These are phyloP conservation scores for Teunomyces cretensis DNA, from an alignment of 805 yeast species.

Conservation along the genomic window DNA sequence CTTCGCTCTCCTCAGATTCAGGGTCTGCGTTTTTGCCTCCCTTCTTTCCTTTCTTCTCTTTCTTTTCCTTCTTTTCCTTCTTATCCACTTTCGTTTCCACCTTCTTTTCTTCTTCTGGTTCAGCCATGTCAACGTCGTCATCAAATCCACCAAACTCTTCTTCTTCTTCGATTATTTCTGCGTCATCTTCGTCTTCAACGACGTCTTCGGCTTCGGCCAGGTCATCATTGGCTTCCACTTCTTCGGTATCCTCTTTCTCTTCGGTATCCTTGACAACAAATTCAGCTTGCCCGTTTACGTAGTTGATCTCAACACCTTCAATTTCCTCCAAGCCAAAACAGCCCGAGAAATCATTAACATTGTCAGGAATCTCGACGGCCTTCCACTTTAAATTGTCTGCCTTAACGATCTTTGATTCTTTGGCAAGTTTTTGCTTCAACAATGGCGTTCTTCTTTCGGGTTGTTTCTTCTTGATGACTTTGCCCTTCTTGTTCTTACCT, in stretches of 20 bases:
- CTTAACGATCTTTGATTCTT: slow-evolving; percentile 42
- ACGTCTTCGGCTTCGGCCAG: slow-evolving; percentile 5
- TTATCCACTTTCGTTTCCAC: too few relatives aligned
- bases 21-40: not conserved
- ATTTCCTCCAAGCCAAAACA: slow-evolving; percentile 91
- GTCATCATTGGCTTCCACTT: slow-evolving; percentile 8
- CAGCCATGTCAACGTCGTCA: slow-evolving; percentile 11
- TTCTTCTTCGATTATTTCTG: slow-evolving; percentile 20
- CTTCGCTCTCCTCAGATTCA: slow-evolving; percentile 3
- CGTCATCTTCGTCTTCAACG: slow-evolving; percentile 6
- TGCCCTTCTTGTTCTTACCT: slow-evolving; percentile 1
- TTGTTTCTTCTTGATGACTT: slow-evolving; percentile 8
- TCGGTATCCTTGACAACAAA: slow-evolving; percentile 42
- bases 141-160: slow-evolving; percentile 29
- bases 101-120: slow-evolving; percentile 3
- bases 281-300: slow-evolving; percentile 64
- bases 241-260: slow-evolving; percentile 23
- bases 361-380: slow-evolving; percentile 76
- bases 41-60: slow-evolving; percentile 9
- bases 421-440: slow-evolving; percentile 29
- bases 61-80: slow-evolving; percentile 8
- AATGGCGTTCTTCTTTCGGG: slow-evolving; percentile 18
- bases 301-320: slow-evolving; percentile 85
- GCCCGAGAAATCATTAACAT: slow-evolving; percentile 84
- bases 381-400: slow-evolving; percentile 71